Evolutionary conservation across 2,329 filamentous ascomycete genomes (phyloP).

Genomic region (Microcyclospora pomicola): DNA sequence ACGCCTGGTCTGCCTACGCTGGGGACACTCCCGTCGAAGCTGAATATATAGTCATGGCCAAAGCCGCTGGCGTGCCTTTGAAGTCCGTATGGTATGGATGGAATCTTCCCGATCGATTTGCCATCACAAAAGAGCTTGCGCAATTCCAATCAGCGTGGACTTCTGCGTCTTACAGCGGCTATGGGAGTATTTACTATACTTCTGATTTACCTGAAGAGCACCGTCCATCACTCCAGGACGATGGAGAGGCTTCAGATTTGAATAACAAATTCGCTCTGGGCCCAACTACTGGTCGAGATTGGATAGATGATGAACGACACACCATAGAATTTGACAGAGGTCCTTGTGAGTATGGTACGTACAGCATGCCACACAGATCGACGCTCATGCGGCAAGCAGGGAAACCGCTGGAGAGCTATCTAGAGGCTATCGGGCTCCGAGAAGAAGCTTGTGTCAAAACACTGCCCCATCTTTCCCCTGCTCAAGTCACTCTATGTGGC

Average conservation of each 20-base stretch:
- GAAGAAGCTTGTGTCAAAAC: conserved; percentile 21
- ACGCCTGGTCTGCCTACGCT: conserved; percentile 3
- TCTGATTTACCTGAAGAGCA: conserved; percentile 16
- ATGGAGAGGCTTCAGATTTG: conserved; percentile 5
- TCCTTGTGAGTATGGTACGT: conserved; percentile 19
- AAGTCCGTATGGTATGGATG: conserved; percentile 8
- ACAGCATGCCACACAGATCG: too few relatives aligned
- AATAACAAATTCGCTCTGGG: conserved; percentile 22
- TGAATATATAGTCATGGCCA: conserved; percentile 10
- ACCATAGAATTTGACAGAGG: conserved; percentile 22
- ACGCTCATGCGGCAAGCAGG: conserved; percentile 9
- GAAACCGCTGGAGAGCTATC: conserved; percentile 20
- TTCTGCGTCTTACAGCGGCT: conserved; percentile 14
- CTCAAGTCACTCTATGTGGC: conserved; percentile 22
- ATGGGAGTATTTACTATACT: conserved; percentile 23
- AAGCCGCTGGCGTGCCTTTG: conserved; percentile 11
- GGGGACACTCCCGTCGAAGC: conserved; percentile 4
- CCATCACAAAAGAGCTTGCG: conserved; percentile 17
- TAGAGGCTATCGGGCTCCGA: conserved; percentile 20
- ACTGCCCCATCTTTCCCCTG: conserved; percentile 19
- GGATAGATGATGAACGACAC: conserved; percentile 20
- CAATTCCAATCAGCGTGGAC: conserved; percentile 16
- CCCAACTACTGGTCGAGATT: conserved; percentile 22
- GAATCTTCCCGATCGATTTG: conserved; percentile 5
- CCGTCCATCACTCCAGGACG: conserved; percentile 4